Evolutionary conservation across 768 basidiomycete genomes (phyloP), one percentile per base, ranked within the genome.

Genomic region (Lactarius sanguifluus): DNA sequence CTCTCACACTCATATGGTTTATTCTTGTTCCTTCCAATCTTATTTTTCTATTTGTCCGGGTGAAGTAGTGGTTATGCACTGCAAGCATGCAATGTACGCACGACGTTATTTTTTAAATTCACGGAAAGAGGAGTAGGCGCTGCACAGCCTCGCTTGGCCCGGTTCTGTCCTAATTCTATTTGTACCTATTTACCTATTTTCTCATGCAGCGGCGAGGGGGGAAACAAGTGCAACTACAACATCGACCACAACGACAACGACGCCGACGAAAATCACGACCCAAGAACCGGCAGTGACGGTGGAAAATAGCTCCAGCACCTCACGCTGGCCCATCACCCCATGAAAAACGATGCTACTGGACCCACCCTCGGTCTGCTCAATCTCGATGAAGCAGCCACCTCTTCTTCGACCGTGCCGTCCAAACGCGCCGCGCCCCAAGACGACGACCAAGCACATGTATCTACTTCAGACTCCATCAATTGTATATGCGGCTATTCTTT

Each of bases 401-500:
- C 72, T 20, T 72, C 71, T 25, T 71, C 75, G n/a, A 72, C 80
- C 30, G 72, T 81, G 63, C 81, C 79, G 8, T 76, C 78, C 62
- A 83, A 83, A 71, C 77, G 82, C 61, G 56, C 67, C 12, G 64
- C 71, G 15, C 70, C 70, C 54, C 67, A 70, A 64, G 71, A 72
- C 68, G 65, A 71, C 45, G 62, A 69, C 6, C 59, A 56, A 38
- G 25, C 55, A 23, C 45, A 58, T 64, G 52, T 13, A 3, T 62
- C 38, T 40, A 40, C 38, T 67, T 76, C 81, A 13, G 85, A 87
- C 57, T 78, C 79, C 58, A 86, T 88, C 61, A 79, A 80, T 56
- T 95, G 93, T 74, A 89, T 92, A 66, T 95, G 92, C 75, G 86
- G 85, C 7, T 83, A 84, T 67, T 77, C 81, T 56, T 81, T 86